Conservation (phyloP, 768 basidiomycete species). For the Phylloporus arenicola region DNA sequence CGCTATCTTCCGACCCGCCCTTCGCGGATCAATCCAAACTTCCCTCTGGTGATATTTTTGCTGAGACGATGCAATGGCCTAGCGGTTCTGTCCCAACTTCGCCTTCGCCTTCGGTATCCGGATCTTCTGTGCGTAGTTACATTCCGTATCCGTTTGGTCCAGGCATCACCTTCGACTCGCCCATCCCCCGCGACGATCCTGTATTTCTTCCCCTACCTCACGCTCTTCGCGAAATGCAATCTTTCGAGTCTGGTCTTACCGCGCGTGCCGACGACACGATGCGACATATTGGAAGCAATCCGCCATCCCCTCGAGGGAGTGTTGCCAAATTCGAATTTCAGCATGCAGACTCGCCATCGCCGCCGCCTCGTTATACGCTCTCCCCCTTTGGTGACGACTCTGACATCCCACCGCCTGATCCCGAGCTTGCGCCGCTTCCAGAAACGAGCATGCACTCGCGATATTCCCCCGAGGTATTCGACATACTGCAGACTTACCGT, state of each 20-base stretch:
- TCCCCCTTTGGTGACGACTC: slow-evolving; percentile 28
- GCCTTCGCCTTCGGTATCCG: slow-evolving; percentile 32
- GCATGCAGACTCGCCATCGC: slow-evolving; percentile 8
- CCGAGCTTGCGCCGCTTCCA: slow-evolving; percentile 33
- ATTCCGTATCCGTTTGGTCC: slow-evolving; percentile 59
- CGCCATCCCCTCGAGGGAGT: slow-evolving; percentile 5
- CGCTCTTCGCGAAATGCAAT: slow-evolving; percentile 77
- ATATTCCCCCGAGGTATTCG: slow-evolving; percentile 73
- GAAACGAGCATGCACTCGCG: slow-evolving; percentile 54
- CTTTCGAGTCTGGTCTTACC: slow-evolving; percentile 78
- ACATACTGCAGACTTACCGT: slow-evolving; percentile 73
- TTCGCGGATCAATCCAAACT: slow-evolving; percentile 25
- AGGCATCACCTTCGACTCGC: slow-evolving; percentile 58
- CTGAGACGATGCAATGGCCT: slow-evolving; percentile 60
- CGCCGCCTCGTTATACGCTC: slow-evolving; percentile 20
- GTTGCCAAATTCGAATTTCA: neutral
- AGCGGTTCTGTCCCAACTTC: slow-evolving; percentile 33
- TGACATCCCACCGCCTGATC: slow-evolving; percentile 23
- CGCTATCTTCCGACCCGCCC: slow-evolving; percentile 20
- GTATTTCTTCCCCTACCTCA: slow-evolving; percentile 45
- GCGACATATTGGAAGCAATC: slow-evolving; percentile 12
- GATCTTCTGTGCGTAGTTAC: slow-evolving; percentile 17
- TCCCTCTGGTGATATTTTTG: slow-evolving; percentile 51
- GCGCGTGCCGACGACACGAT: slow-evolving; percentile 49
- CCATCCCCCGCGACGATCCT: slow-evolving; percentile 40